Percentiles rank a stretch among this genome's conserved stretches.
These are phyloP conservation scores for Leccinellum albellum DNA, from an alignment of 768 basidiomycete species.

Conservation along the genomic window DNA sequence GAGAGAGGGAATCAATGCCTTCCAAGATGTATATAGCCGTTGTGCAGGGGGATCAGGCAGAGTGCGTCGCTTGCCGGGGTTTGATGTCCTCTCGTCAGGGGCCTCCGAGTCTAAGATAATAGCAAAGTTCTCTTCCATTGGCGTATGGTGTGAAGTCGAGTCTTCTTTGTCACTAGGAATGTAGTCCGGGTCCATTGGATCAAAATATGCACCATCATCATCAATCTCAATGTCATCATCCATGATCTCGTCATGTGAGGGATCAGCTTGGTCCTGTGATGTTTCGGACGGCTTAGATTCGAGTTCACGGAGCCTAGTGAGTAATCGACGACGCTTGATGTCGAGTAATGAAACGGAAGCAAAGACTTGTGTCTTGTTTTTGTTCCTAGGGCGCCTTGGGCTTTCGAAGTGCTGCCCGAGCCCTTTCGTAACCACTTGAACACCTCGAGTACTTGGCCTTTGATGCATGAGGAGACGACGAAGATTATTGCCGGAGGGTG, in stretches of 20 bases:
- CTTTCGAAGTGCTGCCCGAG: slow-evolving; percentile 21
- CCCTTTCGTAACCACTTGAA: slow-evolving; percentile 2
- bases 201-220: background rate
- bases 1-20: background rate
- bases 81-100: background rate
- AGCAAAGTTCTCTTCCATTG: background rate
- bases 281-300: background rate
- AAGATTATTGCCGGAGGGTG: no score
- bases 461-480: background rate
- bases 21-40: background rate
- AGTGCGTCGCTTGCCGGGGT: background rate
- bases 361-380: slow-evolving; percentile 4
- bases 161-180: background rate
- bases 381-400: slow-evolving; percentile 15
- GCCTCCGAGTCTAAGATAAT: background rate
- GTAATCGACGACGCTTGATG: background rate
- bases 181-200: background rate
- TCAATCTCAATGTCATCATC: background rate
- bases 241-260: background rate
- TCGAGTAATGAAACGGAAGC: background rate
- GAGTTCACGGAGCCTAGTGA: background rate
- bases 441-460: background rate
- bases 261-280: background rate
- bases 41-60: background rate
- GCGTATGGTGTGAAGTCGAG: background rate